Evolutionary conservation across 139 green algal genomes (phyloP).

Genomic region (Chlorella sp.): DNA sequence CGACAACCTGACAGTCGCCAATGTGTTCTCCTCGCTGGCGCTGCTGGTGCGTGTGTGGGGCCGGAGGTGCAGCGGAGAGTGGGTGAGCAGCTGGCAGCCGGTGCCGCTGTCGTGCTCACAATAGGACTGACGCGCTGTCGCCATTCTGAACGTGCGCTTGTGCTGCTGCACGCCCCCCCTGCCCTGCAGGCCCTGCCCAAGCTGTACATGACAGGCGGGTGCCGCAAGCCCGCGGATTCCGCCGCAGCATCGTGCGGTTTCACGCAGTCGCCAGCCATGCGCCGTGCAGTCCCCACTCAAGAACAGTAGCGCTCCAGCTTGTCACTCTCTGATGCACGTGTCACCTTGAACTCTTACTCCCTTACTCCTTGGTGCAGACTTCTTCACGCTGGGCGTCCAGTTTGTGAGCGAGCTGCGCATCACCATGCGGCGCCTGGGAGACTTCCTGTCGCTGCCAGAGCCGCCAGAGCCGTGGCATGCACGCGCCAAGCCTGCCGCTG

Average conservation of each 20-base stretch:
- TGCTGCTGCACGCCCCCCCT: not conserved
- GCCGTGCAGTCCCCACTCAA: conserved; percentile 17
- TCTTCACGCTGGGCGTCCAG: conserved; percentile 49
- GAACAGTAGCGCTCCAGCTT: too few relatives aligned
- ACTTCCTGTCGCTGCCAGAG: conserved; percentile 78
- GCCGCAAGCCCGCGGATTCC: too few relatives aligned
- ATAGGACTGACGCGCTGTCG: not conserved
- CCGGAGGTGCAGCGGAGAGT: too few relatives aligned
- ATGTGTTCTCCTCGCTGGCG: conserved; percentile 76
- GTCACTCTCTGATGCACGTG: too few relatives aligned
- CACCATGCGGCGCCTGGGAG: conserved; percentile 69
- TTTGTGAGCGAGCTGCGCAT: conserved; percentile 67
- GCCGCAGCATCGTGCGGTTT: too few relatives aligned
- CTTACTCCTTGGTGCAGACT: not conserved
- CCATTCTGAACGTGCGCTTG: not conserved
- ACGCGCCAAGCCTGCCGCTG: not conserved
- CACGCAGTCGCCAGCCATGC: too few relatives aligned
- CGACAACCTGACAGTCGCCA: conserved; percentile 58
- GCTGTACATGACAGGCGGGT: conserved; percentile 73
- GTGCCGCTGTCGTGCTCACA: too few relatives aligned
- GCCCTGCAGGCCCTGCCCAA: conserved; percentile 52
- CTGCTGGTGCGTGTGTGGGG: conserved; percentile 56
- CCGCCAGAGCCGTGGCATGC: conserved; percentile 53
- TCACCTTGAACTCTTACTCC: too few relatives aligned
- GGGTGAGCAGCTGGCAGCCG: too few relatives aligned